Conservation (phyloP, 805 yeast genomes). For the Hanseniaspora taiwanica region DNA sequence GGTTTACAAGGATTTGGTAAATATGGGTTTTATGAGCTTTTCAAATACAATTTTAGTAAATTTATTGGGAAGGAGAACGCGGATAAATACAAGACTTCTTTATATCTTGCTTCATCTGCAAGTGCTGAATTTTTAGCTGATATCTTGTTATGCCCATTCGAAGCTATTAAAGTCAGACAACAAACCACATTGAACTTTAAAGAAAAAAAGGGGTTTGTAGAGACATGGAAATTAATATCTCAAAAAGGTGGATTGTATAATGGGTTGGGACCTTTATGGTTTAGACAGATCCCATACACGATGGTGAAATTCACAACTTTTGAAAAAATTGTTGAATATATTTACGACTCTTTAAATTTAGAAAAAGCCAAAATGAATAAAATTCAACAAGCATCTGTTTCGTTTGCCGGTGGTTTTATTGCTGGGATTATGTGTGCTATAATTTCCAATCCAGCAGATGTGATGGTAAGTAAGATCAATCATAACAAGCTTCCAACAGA, state of each 20-base stretch:
- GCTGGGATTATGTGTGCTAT: conserved; percentile 96
- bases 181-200: conserved; percentile 82
- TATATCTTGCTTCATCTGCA: conserved; percentile 78
- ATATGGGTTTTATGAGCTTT: conserved; percentile 87
- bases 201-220: conserved; percentile 25
- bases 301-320: conserved; percentile 95
- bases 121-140: conserved; percentile 92
- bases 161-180: conserved; percentile 86
- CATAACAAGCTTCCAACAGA: conserved; percentile 46
- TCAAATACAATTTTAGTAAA: conserved; percentile 67
- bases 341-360: conserved; percentile 61
- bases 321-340: conserved; percentile 76
- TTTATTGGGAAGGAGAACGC: conserved; percentile 52
- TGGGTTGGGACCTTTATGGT: conserved; percentile 88
- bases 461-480: conserved; percentile 89
- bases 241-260: conserved; percentile 74
- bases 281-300: conserved; percentile 95
- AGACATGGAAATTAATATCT: conserved; percentile 42
- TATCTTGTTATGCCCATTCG: conserved; percentile 81
- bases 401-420: conserved; percentile 89
- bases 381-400: conserved; percentile 81
- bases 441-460: conserved; percentile 98
- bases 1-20: conserved; percentile 96
- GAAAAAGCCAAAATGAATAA: conserved; percentile 59
- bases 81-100: conserved; percentile 51